A percentile compares a stretch with the other conserved stretches of the same genome.
Conservation (phyloP, 2,329 filamentous ascomycete species). For the Dactylellina cionopaga region DNA sequence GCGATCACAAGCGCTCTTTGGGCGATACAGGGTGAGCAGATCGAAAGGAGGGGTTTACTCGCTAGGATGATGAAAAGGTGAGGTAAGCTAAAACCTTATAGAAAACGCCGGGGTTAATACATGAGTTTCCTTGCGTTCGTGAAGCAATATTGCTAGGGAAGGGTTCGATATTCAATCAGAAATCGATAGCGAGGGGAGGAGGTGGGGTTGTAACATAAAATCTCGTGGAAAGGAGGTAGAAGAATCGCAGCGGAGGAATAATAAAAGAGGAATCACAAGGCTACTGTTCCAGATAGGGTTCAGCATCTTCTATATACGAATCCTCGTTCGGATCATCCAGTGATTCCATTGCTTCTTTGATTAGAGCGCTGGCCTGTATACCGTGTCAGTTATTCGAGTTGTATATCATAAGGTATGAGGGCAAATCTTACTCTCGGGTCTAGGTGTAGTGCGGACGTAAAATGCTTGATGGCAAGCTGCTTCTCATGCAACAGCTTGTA, state of each 20-base stretch:
- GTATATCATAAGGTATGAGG: background rate
- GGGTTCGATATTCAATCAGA: too few species aligned
- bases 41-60: background rate
- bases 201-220: too few species aligned
- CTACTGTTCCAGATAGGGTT: conserved; percentile 48
- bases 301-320: conserved; percentile 50
- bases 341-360: conserved; percentile 95
- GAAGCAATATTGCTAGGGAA: background rate
- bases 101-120: background rate
- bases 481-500: conserved; percentile 78
- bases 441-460: conserved; percentile 92
- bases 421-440: conserved; percentile 84
- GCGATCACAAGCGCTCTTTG: background rate
- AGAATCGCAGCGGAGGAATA: background rate
- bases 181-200: background rate
- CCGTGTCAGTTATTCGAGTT: conserved; percentile 45
- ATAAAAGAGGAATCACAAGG: background rate
- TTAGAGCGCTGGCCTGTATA: conserved; percentile 82
- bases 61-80: background rate
- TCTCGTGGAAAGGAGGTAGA: background rate
- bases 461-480: conserved; percentile 86
- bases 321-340: conserved; percentile 82
- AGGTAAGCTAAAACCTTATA: conserved; percentile 1
- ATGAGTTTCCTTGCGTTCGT: conserved; percentile 23
- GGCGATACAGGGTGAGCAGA: background rate